Evolutionary conservation across 345 rosid species (phyloP), one percentile per base, ranked within the genome.

Genomic region (Angophora floribunda): DNA sequence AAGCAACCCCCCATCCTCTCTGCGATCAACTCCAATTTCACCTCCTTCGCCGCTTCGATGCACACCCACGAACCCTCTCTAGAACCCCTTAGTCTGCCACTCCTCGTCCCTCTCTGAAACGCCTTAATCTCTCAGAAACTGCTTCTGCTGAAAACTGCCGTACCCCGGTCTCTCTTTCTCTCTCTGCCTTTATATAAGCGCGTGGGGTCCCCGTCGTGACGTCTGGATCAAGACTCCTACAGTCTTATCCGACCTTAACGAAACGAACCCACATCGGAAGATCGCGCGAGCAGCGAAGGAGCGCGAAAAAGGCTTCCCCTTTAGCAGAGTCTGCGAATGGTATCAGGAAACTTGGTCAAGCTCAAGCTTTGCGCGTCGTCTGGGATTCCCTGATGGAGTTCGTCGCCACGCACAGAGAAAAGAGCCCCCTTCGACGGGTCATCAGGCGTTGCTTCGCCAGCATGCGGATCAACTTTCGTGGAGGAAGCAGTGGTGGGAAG

Each of bases 1-100:
- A 91, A 65, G 88, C 98, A 97, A 1, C 80, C 86, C 41, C 99
- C 98, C 99, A 97, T 97, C 55, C 85, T 89, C 80, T 87, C 85
- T 28, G 79, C 53, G n/a, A 52, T 26, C 32, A 53, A 10, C 19
- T 41, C 87, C 28, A 30, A 61, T 9, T 28, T 19, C 75, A 7
- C 16, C 78, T 65, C 41, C 21, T 65, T 30, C 41, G 78, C 78
- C 78, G 41, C 17, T 65, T 15, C 78, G 21, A 65, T 14, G 17
- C 78, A 65, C 78, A 7, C 21, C 41, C 78, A 30, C 41, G 36
- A 67, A 15, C 80, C 24, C 59, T 51, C 86, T 15, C 52, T 28
- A 8, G 9, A 67, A 9, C 22, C 45, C 45, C 80, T 75, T 75
- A 47, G 49, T 17, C 49, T 10, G 82, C 82, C 82, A 75, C 49